phyloP scores from a whole-genome alignment of 2,329 filamentous ascomycete genomes.

The Diplodia corticola region DNA sequence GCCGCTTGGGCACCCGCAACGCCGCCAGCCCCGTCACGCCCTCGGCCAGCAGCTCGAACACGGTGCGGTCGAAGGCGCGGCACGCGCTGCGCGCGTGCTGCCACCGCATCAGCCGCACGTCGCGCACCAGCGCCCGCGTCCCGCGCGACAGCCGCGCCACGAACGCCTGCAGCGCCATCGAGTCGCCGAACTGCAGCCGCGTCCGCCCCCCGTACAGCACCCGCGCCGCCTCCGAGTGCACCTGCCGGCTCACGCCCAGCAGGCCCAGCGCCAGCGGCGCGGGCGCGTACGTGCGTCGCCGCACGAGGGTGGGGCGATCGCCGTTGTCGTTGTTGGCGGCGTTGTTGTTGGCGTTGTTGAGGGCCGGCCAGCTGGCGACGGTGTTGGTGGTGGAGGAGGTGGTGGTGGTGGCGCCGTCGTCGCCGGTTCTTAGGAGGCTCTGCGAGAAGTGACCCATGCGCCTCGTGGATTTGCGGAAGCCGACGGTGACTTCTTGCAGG shows the following conservation, averaged over 20 bases:
- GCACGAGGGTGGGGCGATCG: background rate
- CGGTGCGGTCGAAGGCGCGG: conserved; percentile 37
- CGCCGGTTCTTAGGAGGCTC: too few relatives aligned
- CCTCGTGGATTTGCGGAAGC: background rate
- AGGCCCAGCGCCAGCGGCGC: conserved; percentile 30
- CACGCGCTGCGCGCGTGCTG: conserved; percentile 30
- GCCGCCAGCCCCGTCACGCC: conserved; percentile 34
- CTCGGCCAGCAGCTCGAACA: conserved; percentile 33
- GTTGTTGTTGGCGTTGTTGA: too few relatives aligned
- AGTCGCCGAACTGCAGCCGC: conserved; percentile 32
- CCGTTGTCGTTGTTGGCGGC: background rate
- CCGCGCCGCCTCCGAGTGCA: conserved; percentile 32
- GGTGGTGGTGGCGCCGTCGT: background rate
- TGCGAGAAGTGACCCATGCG: background rate
- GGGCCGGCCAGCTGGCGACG: too few relatives aligned
- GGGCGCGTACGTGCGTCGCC: background rate
- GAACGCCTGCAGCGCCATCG: conserved; percentile 34
- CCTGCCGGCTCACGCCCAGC: conserved; percentile 34
- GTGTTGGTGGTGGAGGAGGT: too few relatives aligned
- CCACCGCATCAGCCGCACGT: background rate
- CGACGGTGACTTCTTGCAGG: background rate
- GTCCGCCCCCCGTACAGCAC: conserved; percentile 33
- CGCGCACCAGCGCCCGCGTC: conserved; percentile 25
- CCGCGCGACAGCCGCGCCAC: conserved; percentile 26
- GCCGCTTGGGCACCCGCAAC: conserved; percentile 28